phyloP scores from a whole-genome alignment of 2,329 filamentous ascomycete genomes.

The Fusarium austroafricanum region DNA sequence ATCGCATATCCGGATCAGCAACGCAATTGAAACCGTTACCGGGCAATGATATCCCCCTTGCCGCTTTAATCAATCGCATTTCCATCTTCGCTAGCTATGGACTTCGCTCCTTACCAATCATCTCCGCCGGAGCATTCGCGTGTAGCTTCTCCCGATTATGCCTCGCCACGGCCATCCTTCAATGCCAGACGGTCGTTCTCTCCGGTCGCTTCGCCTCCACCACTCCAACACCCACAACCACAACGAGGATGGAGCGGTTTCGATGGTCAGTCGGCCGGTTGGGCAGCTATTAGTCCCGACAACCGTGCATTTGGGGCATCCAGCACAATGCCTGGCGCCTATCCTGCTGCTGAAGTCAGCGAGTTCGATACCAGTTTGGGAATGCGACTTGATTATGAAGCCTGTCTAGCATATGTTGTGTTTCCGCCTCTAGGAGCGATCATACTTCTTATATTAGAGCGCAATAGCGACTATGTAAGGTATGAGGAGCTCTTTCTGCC shows the following conservation, averaged over 20 bases:
- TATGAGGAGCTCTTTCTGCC: constrained; percentile 54
- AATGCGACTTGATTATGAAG: constrained; percentile 88
- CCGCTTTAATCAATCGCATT: background rate
- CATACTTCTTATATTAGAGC: constrained; percentile 84
- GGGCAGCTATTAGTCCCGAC: constrained; percentile 42
- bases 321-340: constrained; percentile 51
- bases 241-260: constrained; percentile 64
- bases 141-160: constrained; percentile 74
- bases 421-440: constrained; percentile 89
- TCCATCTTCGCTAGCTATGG: constrained; percentile 66
- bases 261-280: constrained; percentile 52
- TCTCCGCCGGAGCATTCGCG: constrained; percentile 86
- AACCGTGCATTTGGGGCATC: constrained; percentile 39
- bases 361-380: constrained; percentile 94
- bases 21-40: background rate
- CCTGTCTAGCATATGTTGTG: constrained; percentile 86
- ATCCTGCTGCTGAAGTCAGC: constrained; percentile 67
- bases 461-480: constrained; percentile 97
- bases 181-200: constrained; percentile 67
- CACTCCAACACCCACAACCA: constrained; percentile 64
- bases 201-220: constrained; percentile 56
- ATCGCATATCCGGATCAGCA: background rate
- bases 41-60: background rate
- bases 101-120: constrained; percentile 98
- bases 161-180: constrained; percentile 67